Evolutionary conservation across 2,329 filamentous ascomycete genomes (phyloP).

Genomic region (Talaromyces islandicus): DNA sequence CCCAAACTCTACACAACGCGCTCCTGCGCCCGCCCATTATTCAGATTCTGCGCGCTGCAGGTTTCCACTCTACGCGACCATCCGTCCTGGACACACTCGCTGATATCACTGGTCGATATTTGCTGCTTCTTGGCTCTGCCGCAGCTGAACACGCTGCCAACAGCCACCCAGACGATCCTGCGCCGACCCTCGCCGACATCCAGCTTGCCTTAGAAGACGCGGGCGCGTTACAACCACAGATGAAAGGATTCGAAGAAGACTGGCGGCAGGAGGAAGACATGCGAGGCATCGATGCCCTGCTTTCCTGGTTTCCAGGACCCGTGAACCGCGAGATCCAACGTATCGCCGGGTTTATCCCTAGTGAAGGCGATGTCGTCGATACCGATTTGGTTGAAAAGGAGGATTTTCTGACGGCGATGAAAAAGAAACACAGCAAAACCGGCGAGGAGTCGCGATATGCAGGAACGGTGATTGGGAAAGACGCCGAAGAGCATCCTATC

Average conservation of each 20-base stretch:
- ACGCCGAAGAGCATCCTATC: slow-evolving; percentile 64
- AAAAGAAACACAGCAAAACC: slow-evolving; percentile 87
- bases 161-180: slow-evolving; percentile 58
- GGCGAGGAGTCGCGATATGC: slow-evolving; percentile 81
- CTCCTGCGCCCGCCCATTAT: slow-evolving; percentile 81
- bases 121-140: slow-evolving; percentile 66
- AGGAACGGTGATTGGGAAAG: slow-evolving; percentile 74
- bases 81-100: slow-evolving; percentile 83
- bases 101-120: slow-evolving; percentile 76
- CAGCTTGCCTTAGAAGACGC: slow-evolving; percentile 79
- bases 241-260: slow-evolving; percentile 62
- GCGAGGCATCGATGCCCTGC: slow-evolving; percentile 69
- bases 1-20: slow-evolving; percentile 58
- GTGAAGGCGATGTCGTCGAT: slow-evolving; percentile 45
- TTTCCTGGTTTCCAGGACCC: slow-evolving; percentile 70
- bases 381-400: slow-evolving; percentile 52
- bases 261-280: slow-evolving; percentile 68
- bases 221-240: slow-evolving; percentile 66
- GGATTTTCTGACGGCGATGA: slow-evolving; percentile 70
- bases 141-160: slow-evolving; percentile 66
- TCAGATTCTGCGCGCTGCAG: slow-evolving; percentile 84
- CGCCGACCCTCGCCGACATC: slow-evolving; percentile 67
- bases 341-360: slow-evolving; percentile 66
- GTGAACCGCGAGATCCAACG: slow-evolving; percentile 74
- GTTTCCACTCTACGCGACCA: slow-evolving; percentile 76